Base-by-base conservation (phyloP, 169 alveolate genomes). In the Plasmodium sp. region DNA sequence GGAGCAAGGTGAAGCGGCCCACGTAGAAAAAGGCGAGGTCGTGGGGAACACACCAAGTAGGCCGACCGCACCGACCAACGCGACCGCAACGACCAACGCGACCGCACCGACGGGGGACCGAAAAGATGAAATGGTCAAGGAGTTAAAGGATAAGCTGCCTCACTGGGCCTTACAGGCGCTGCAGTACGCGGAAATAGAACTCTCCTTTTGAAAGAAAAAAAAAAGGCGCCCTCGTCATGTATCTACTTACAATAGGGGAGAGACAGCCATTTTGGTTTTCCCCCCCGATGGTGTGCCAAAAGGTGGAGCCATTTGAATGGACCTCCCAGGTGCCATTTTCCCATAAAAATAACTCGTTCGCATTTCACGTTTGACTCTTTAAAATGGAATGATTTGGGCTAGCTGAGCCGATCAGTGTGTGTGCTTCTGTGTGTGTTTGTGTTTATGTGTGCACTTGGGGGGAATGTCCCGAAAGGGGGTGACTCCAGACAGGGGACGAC, bases 91-190 rank as follows among this genome's bases (percentile, higher is more conserved):
- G n/a, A n/a, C n/a, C n/a, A n/a, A n/a, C n/a, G 27, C 27, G 27
- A 22, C 27, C 27, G 27, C 27, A 22, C 31, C 1, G 4, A 39
- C 36, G 18, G 51, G 9, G 12, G 27, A 18, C 2, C 31, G 18
- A 84, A 67, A 84, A 18, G 74, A 51, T 27, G 36, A 84, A 22
- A 71, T 71, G 73, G 75, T 84, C 71, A 36, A 72, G n/a, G 84
- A 84, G 51, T 73, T 84, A 72, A 84, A 33, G 39, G 96, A 96
- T 9, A 96, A 96, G 27, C 95, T 97, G 39, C 99, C 99, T 1
- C 45, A 94, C 12, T 98, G 99, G 99, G 97, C 98, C 5, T 93
- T 93, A 45, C 97, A 98, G 79, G 98, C 98, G 18, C 84, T 97
- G 16, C 82, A 86, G 39, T 62, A 81, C 31, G 92, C 93, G 2